phyloP scores from a whole-genome alignment of 768 basidiomycete species.

The Trametopsis cervina region DNA sequence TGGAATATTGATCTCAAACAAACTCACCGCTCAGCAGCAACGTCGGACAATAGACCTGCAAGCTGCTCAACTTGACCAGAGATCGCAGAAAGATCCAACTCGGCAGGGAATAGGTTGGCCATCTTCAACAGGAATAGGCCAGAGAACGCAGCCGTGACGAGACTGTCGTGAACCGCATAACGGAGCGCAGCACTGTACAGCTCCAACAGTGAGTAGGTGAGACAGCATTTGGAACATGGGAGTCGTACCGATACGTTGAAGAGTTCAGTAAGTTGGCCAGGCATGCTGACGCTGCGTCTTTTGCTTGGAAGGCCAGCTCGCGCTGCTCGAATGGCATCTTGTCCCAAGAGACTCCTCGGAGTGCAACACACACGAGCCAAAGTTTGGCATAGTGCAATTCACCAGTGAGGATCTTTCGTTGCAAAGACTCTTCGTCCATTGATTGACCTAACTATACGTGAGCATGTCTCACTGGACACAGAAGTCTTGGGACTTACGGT shows the following conservation, averaged over 20 bases:
- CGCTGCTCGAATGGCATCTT: slow-evolving; percentile 95
- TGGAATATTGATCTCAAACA: neutral
- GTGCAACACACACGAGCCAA: slow-evolving; percentile 89
- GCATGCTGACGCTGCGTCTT: slow-evolving; percentile 85
- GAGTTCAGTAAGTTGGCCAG: slow-evolving; percentile 80
- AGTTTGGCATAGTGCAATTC: slow-evolving; percentile 92
- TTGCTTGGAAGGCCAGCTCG: slow-evolving; percentile 91
- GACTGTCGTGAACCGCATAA: slow-evolving; percentile 89
- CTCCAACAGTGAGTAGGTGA: neutral
- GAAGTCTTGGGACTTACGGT: slow-evolving; percentile 42
- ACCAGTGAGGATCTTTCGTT: slow-evolving; percentile 81
- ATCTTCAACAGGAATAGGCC: slow-evolving; percentile 90
- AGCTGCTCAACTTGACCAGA: slow-evolving; percentile 85
- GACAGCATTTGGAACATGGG: neutral
- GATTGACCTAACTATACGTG: slow-evolving; percentile 43
- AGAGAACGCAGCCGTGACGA: slow-evolving; percentile 88
- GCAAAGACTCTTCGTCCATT: slow-evolving; percentile 80
- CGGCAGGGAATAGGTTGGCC: slow-evolving; percentile 86
- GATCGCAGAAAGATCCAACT: slow-evolving; percentile 72
- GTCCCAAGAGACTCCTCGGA: slow-evolving; percentile 91
- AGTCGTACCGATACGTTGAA: slow-evolving; percentile 64
- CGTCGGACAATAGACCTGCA: slow-evolving; percentile 84
- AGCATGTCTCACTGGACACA: neutral
- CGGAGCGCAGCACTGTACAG: slow-evolving; percentile 68
- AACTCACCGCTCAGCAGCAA: slow-evolving; percentile 78